Evolutionary conservation across 257 asterid genomes (phyloP).

Genomic region (Eustoma russellianum): DNA sequence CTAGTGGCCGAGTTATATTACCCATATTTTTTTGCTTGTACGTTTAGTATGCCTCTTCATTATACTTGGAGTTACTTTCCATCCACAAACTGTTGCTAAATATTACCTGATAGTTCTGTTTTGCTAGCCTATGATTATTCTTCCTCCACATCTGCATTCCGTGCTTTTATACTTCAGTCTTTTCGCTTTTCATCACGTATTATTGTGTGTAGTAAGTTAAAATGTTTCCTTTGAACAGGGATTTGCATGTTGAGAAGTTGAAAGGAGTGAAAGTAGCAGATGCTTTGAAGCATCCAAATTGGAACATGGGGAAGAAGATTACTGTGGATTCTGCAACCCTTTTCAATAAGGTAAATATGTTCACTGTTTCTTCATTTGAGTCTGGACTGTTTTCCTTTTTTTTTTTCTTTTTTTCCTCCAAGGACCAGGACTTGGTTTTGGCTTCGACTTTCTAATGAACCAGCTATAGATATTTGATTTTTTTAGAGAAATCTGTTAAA

Average conservation of each 20-base stretch:
- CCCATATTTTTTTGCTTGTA: no score
- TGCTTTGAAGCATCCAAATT: constrained; percentile 98
- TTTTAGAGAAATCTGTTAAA: neutral
- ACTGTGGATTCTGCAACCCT: constrained; percentile 99
- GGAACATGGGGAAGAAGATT: constrained; percentile 98
- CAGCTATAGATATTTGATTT: no score
- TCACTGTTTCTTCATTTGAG: constrained; percentile 1
- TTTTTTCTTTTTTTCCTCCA: neutral
- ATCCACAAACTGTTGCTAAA: neutral
- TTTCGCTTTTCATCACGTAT: no score
- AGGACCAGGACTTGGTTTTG: no score
- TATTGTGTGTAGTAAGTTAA: no score
- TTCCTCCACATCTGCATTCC: no score
- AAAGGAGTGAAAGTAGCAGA: constrained; percentile 96
- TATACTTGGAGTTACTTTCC: neutral
- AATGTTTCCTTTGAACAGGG: constrained; percentile 34
- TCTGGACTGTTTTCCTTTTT: neutral
- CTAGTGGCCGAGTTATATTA: no score
- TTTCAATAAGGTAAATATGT: constrained; percentile 68
- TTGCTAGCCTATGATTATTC: no score
- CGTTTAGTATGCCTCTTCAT: neutral
- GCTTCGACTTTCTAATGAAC: no score
- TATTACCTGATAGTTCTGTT: neutral
- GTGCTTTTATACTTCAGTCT: no score
- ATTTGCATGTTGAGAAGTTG: constrained; percentile 83